Evolutionary conservation across 208 protist species (phyloP).

Genomic region (Acanthamoeba rhysodes): DNA sequence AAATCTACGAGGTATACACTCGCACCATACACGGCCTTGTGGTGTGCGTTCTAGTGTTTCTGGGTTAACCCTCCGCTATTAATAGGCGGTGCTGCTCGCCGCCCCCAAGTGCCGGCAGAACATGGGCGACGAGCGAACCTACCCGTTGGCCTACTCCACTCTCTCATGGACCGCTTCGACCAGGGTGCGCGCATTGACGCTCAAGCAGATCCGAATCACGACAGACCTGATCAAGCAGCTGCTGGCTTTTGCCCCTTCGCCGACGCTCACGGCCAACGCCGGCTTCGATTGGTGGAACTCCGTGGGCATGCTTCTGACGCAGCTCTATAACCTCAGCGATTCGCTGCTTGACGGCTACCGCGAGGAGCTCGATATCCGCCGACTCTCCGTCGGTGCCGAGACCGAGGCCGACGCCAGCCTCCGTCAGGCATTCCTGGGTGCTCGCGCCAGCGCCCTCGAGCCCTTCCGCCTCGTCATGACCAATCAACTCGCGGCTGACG

Average conservation of each 20-base stretch:
- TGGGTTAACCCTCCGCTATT: too few species aligned
- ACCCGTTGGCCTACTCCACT: neutral
- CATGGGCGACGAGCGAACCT: neutral
- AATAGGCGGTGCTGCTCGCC: neutral
- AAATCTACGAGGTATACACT: slow-evolving; percentile 20
- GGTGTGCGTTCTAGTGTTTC: neutral
- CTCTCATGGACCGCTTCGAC: slow-evolving; percentile 7
- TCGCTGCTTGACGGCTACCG: slow-evolving; percentile 42
- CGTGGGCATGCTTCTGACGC: slow-evolving; percentile 32
- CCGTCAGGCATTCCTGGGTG: neutral
- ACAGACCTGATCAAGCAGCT: slow-evolving; percentile 32
- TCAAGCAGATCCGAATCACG: slow-evolving; percentile 33
- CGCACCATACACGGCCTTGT: neutral
- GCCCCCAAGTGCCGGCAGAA: slow-evolving; percentile 15
- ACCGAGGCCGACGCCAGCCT: neutral
- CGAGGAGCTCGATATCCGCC: slow-evolving; percentile 23
- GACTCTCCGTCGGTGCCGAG: neutral
- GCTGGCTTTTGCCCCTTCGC: slow-evolving; percentile 5
- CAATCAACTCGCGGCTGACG: neutral
- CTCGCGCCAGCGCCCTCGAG: neutral
- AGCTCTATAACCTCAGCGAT: slow-evolving; percentile 31
- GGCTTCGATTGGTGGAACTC: slow-evolving; percentile 32
- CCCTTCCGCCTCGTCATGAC: slow-evolving; percentile 33
- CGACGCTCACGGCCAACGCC: neutral
- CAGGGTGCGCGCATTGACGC: neutral